These are phyloP conservation scores for Sclerotinia sclerotiorum DNA, from an alignment of 2,329 filamentous ascomycete species.

Conservation along the genomic window DNA sequence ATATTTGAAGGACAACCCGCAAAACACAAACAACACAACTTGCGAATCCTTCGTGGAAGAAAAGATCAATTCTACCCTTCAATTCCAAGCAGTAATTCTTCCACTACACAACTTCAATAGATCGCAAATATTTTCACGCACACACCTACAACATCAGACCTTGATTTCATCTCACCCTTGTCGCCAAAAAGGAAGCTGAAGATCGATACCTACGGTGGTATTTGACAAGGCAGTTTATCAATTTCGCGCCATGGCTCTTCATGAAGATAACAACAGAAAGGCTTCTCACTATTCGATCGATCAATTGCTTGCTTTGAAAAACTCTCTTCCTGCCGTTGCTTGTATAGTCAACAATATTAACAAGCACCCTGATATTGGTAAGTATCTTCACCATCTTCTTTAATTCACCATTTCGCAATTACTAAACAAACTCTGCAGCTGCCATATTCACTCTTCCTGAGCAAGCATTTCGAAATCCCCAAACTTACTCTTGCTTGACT, in stretches of 20 bases:
- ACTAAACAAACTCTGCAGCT: constrained; percentile 27
- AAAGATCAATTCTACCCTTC: background rate
- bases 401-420: background rate
- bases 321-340: constrained; percentile 31
- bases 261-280: constrained; percentile 7
- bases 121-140: background rate
- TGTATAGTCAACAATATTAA: constrained; percentile 35
- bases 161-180: background rate
- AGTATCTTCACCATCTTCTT: constrained; percentile 1
- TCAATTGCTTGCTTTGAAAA: constrained; percentile 36
- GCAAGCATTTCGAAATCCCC: constrained; percentile 31
- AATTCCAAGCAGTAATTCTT: background rate
- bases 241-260: constrained; percentile 16
- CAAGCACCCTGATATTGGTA: constrained; percentile 37
- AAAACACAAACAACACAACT: background rate
- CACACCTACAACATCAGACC: background rate
- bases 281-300: constrained; percentile 32
- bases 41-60: too few relatives aligned
- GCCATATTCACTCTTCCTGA: constrained; percentile 34
- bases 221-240: background rate
- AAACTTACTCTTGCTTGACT: constrained; percentile 29
- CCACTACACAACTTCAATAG: background rate
- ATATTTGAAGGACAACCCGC: background rate
- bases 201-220: background rate
- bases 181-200: background rate